Evolutionary conservation across 2,329 filamentous ascomycete genomes (phyloP), one percentile per base, ranked within the genome.

Genomic region (Aureobasidium subglaciale): DNA sequence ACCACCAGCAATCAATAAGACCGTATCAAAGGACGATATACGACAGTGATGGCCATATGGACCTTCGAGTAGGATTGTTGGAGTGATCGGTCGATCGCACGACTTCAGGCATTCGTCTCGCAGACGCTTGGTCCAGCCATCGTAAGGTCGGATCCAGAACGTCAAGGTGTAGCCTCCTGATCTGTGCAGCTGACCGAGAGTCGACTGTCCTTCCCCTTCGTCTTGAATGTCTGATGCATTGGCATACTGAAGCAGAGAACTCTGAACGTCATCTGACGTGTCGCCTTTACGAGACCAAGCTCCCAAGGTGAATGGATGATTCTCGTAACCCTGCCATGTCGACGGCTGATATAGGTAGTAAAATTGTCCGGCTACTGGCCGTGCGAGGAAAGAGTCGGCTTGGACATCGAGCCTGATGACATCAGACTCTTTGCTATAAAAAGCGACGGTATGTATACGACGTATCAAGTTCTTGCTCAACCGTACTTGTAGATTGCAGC

Each of bases 111-210:
- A 75, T 56, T 68, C 62, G 27, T 68, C 61, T 35, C 68, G 68
- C 9, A 80, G 70, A n/a, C 73, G 68, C 5, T 67, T 70, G 2
- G 78, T 80, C 69, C 77, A 78, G 46, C 78, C 76, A 48, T 74
- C 67, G 60, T 75, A 78, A 0, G 77, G 78, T 2, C 77, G 73
- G 48, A 80, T 71, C 61, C 75, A 73, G 60, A 79, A 78, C 4
- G 71, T 68, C 6, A 79, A 63, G 35, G 48, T 54, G 3, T 55
- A 49, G 13, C 10, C 13, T 4, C 15, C 9, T 15, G 11, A 10
- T 16, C 16, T 11, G 20, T 22, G n/a, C 10, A 15, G 13, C 1
- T 5, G 13, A 41, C 10, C 6, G 4, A 20, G 4, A 15, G 5
- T 34, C 37, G 13, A 1, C 13, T 30, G 0, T 30, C 18, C 13